Evolutionary conservation across 176 grass and related monocot species (phyloP), one percentile per base, ranked within the genome.

Genomic region (Eremochloa ophiuroides): DNA sequence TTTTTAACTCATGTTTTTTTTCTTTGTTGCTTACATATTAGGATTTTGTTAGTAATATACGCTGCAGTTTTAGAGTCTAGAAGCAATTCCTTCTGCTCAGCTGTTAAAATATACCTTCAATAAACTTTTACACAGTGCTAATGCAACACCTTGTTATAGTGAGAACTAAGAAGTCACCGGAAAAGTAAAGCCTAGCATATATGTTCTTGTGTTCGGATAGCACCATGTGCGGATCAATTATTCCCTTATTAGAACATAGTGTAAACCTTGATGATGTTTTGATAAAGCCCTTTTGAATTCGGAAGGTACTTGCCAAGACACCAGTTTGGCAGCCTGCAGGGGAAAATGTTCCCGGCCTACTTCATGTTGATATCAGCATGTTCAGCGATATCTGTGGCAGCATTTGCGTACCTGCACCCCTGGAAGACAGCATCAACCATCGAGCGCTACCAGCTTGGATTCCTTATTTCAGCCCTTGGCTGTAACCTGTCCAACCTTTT

Each of bases 401-500:
- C 88, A 42, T 94, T 88, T 44, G 75, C 85, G 3, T 94, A 91
- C 59, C 83, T 88, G 28, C 88, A 98, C 48, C 95, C 90, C 4
- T 94, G 95, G 95, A 94, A 87, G 66, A 86, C 83, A 27, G 84
- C 92, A 14, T 89, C 88, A 13, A 81, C 83, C 9, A 63, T 89
- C 4, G 88, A 94, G 39, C 35, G 75, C 10, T 93, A 98, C 72
- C 92, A 93, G 75, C 90, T 94, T 11, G 92, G 88, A 1, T 98
- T 94, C 74, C 90, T 98, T 31, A 73, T 89, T 10, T 44, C 75
- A 0, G 86, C 88, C 13, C 92, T 98, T 55, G 88, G 85, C 10
- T 98, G 90, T 30, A 67, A 94, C 79, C 86, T 98, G 43, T 94
- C 92, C 75, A 98, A 98, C 72, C 86, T 94, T 64, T 61, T 98